A percentile compares a stretch with the other conserved stretches of the same genome.
phyloP scores from a whole-genome alignment of 495 filamentous ascomycete genomes.

The Penicillium taxi region DNA sequence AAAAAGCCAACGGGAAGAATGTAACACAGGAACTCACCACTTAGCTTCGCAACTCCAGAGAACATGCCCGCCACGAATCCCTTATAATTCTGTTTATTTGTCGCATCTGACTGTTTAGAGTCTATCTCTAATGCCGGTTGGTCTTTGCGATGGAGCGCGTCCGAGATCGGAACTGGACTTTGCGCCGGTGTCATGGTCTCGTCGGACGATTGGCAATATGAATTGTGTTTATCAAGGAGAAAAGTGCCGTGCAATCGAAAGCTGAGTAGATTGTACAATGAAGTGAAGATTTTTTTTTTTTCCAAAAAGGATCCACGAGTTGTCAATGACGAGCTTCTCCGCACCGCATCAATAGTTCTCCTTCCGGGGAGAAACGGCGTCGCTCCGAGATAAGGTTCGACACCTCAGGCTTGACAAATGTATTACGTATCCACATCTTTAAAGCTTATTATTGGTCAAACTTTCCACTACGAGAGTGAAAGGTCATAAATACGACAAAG shows the following conservation, averaged over 20 bases:
- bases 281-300: too few species aligned
- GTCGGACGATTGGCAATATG: not conserved
- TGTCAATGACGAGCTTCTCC: slow-evolving; percentile 6
- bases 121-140: slow-evolving; percentile 4
- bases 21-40: slow-evolving; percentile 46
- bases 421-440: too few species aligned
- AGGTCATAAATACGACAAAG: too few species aligned
- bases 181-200: not conserved
- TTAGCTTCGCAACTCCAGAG: slow-evolving; percentile 83
- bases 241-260: slow-evolving; percentile 8
- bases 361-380: slow-evolving; percentile 25
- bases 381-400: slow-evolving; percentile 18
- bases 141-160: slow-evolving; percentile 9
- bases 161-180: not conserved
- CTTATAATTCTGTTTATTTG: slow-evolving; percentile 55
- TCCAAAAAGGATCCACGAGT: too few species aligned
- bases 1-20: not conserved
- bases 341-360: slow-evolving; percentile 27
- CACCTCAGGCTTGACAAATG: slow-evolving; percentile 12
- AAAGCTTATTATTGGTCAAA: too few species aligned
- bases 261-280: too few species aligned
- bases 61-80: slow-evolving; percentile 94
- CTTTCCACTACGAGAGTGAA: too few species aligned
- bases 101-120: slow-evolving; percentile 9
- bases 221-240: slow-evolving; percentile 5